Evolutionary conservation across 805 yeast species (phyloP).

Genomic region (Yarrowia bubula): DNA sequence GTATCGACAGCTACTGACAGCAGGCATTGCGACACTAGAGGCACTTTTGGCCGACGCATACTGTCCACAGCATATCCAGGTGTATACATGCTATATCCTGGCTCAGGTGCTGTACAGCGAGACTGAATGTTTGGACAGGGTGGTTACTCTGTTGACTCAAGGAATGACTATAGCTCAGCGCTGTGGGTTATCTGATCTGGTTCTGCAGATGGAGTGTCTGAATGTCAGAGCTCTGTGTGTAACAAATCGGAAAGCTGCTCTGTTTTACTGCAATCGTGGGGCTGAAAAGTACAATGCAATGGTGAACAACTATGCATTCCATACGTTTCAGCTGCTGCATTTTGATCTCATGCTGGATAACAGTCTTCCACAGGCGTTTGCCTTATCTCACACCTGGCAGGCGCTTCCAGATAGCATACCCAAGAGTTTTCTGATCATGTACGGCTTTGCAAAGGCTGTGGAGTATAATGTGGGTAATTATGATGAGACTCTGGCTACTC

Average conservation of each 20-base stretch:
- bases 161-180: slow-evolving; percentile 9
- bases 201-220: slow-evolving; percentile 23
- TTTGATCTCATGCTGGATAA: slow-evolving; percentile 1
- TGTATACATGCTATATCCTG: slow-evolving; percentile 5
- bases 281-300: not conserved
- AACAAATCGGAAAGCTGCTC: slow-evolving; percentile 11
- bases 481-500: not conserved
- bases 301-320: slow-evolving; percentile 1
- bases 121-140: slow-evolving; percentile 14
- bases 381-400: not conserved
- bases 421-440: not conserved
- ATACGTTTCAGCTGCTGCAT: not conserved
- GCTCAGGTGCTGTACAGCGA: slow-evolving; percentile 27
- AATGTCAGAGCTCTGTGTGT: slow-evolving; percentile 6
- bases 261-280: not conserved
- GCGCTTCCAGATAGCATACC: not conserved
- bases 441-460: not conserved
- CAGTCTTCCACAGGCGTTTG: slow-evolving; percentile 2
- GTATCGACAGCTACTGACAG: slow-evolving; percentile 8
- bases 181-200: slow-evolving; percentile 6
- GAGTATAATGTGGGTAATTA: not conserved
- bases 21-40: slow-evolving; percentile 1
- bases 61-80: slow-evolving; percentile 10
- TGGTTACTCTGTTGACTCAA: slow-evolving; percentile 10
- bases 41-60: slow-evolving; percentile 20